Evolutionary conservation across 352 stramenopile species (phyloP).

Genomic region (Elongisporangium prolatum): DNA sequence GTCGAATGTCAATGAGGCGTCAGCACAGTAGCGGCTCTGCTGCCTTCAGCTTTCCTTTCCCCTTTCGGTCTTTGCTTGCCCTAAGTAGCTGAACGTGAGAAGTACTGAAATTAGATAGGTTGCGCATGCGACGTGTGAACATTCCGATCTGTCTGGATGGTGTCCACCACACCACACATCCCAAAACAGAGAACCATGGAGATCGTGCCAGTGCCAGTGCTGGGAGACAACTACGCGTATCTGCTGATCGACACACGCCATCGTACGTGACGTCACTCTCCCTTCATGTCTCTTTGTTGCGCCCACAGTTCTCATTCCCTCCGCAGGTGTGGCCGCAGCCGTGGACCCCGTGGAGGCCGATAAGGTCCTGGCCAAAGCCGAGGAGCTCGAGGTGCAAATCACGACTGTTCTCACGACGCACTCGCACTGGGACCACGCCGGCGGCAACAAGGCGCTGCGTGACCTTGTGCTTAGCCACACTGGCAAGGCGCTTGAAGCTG

Average conservation of each 20-base stretch:
- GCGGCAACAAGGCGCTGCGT: slow-evolving; percentile 77
- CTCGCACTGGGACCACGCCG: slow-evolving; percentile 88
- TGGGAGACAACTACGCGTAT: slow-evolving; percentile 92
- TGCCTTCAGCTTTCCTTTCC: too few species aligned
- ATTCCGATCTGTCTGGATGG: too few species aligned
- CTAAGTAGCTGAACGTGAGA: too few species aligned
- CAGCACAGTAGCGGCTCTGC: too few species aligned
- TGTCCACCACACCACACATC: not conserved
- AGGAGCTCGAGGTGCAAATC: slow-evolving; percentile 59
- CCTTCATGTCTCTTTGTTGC: slow-evolving; percentile 5
- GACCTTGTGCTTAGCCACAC: slow-evolving; percentile 34
- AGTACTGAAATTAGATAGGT: not conserved
- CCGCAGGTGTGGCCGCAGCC: slow-evolving; percentile 56
- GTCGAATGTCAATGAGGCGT: too few species aligned
- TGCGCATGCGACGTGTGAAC: not conserved
- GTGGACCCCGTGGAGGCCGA: slow-evolving; percentile 86
- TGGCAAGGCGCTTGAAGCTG: slow-evolving; percentile 28
- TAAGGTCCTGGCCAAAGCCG: slow-evolving; percentile 66
- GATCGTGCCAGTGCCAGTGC: slow-evolving; percentile 75
- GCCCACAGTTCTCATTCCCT: not conserved
- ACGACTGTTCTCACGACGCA: slow-evolving; percentile 90
- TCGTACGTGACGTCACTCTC: slow-evolving; percentile 16
- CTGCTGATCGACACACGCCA: slow-evolving; percentile 61
- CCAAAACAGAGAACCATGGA: slow-evolving; percentile 28
- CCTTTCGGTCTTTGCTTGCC: too few species aligned